phyloP scores from a whole-genome alignment of 2,329 filamentous ascomycete genomes.

The Xylariaceae sp. region DNA sequence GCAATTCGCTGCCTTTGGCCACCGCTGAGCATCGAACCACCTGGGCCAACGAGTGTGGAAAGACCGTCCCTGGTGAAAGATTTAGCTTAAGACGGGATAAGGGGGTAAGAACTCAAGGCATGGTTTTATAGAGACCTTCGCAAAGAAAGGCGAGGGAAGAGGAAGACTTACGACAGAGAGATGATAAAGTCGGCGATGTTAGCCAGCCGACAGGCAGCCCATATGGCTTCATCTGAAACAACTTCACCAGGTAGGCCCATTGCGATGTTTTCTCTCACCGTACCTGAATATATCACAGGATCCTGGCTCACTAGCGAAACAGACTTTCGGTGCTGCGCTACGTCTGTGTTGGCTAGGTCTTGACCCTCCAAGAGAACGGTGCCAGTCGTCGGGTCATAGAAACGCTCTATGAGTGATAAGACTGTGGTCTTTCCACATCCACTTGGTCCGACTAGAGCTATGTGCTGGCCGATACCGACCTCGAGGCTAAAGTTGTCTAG shows the following conservation, averaged over 20 bases:
- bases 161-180: too few species aligned
- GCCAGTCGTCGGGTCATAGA: constrained; percentile 65
- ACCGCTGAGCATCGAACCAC: constrained; percentile 63
- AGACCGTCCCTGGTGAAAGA: too few species aligned
- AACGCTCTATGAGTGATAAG: constrained; percentile 61
- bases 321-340: constrained; percentile 58
- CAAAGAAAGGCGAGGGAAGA: too few species aligned
- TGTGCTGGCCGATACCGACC: constrained; percentile 63
- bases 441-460: constrained; percentile 64
- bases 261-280: constrained; percentile 60
- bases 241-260: constrained; percentile 56
- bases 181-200: constrained; percentile 68
- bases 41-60: constrained; percentile 62
- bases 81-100: too few species aligned
- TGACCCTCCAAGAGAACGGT: constrained; percentile 60
- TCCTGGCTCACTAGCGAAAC: constrained; percentile 73
- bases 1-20: constrained; percentile 68
- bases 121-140: too few species aligned
- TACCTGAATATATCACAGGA: constrained; percentile 64
- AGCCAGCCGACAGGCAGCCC: constrained; percentile 55
- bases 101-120: too few species aligned
- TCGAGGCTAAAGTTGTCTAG: constrained; percentile 55
- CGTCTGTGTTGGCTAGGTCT: constrained; percentile 55
- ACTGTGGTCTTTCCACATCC: constrained; percentile 72
- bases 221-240: constrained; percentile 49